phyloP scores from a whole-genome alignment of 2,329 filamentous ascomycete genomes.

The Dothidotthia symphoricarpi region DNA sequence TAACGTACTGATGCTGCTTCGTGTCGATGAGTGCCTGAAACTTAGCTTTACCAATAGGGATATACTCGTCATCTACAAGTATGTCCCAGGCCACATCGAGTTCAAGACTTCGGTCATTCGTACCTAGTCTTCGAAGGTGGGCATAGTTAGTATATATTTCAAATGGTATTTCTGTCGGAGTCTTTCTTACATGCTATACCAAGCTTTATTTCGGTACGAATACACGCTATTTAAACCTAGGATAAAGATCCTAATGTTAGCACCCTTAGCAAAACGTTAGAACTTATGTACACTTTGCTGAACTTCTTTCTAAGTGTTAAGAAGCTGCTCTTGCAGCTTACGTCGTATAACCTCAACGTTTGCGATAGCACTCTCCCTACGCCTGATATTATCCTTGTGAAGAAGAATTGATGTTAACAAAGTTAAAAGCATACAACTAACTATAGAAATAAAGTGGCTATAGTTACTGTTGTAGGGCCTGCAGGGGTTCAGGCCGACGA shows the following conservation, averaged over 20 bases:
- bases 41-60: conserved; percentile 27
- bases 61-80: conserved; percentile 38
- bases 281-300: conserved; percentile 37
- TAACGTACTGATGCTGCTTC: conserved; percentile 37
- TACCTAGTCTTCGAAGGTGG: too few relatives aligned
- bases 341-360: too few relatives aligned
- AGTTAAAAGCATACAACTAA: conserved; percentile 40
- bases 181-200: too few relatives aligned
- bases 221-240: conserved; percentile 36
- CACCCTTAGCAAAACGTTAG: conserved; percentile 40
- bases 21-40: conserved; percentile 34
- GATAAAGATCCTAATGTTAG: conserved; percentile 45
- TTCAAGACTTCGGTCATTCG: too few relatives aligned
- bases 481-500: conserved; percentile 43
- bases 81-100: conserved; percentile 17
- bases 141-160: too few relatives aligned
- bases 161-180: too few relatives aligned
- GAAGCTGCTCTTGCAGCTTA: conserved; percentile 35
- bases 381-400: conserved; percentile 40
- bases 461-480: conserved; percentile 43
- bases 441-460: conserved; percentile 38
- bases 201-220: conserved; percentile 44
- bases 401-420: conserved; percentile 43
- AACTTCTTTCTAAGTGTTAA: conserved; percentile 40
- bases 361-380: conserved; percentile 35